Base-by-base conservation (phyloP, 2,329 filamentous ascomycete genomes). In the Rhinocladiella similis region DNA sequence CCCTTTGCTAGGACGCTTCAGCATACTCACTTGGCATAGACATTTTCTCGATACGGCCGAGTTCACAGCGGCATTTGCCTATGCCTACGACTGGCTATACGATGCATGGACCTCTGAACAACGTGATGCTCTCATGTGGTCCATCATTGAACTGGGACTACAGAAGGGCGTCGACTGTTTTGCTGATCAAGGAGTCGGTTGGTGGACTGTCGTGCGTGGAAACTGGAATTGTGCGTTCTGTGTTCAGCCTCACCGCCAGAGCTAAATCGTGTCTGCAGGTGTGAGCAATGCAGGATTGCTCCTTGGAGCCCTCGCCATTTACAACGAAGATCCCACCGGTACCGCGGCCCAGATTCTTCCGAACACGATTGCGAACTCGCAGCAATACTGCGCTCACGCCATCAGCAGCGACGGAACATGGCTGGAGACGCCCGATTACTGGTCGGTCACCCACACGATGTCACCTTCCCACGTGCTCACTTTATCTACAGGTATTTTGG, bases 401-500 rank as follows among this genome's bases (percentile, higher is more conserved):
- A 42, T 50, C 36, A 50, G 48, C 18, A 50, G 48, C 33, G 48
- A 50, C 48, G 48, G 48, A 4, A 22, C 48, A 9, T 50, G 48
- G 48, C 48, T 50, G 48, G 48, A 50, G 35, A 50, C 48, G 36
- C 48, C 48, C 39, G 48, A 50, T 50, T 50, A 50, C 48, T 50
- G 48, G 48, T 50, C 19, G 3, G 47, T 49, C 27, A 48, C 19
- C 46, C 20, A 16, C 20, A 29, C 35, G 46, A 20, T 33, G 35
- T 35, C 47, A 19, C 25, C 27, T 29, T 38, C 36, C 19, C 47
- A 13, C 35, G 27, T 18, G n/a, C 47, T 49, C 47, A 49, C 47
- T 3, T 49, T 7, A 49, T 49, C 47, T 6, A 49, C 47, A 49
- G 47, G 47, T 49, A 50, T 42, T 50, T 50, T 27, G 48, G 48